Evolutionary conservation across 1,284 basidiomycete species (phyloP).

Genomic region (Cutaneotrichosporon cutaneum): DNA sequence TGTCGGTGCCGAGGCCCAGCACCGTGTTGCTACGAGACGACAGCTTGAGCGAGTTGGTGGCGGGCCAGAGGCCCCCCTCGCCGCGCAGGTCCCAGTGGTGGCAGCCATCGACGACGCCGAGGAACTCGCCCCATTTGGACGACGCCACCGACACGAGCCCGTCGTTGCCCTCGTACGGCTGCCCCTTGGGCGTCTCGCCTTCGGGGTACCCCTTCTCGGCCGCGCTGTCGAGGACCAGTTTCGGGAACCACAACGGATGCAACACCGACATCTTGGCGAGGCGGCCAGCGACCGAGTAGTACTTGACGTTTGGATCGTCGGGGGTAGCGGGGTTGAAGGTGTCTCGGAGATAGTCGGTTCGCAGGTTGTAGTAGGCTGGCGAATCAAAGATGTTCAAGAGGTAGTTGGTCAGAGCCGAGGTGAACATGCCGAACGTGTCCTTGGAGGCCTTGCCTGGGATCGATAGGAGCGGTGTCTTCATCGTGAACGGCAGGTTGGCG

Average conservation of each 20-base stretch:
- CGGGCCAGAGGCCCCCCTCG: constrained; percentile 57
- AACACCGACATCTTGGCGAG: constrained; percentile 68
- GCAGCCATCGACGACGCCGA: constrained; percentile 83
- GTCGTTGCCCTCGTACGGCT: constrained; percentile 81
- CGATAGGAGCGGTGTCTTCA: constrained; percentile 55
- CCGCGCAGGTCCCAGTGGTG: constrained; percentile 98
- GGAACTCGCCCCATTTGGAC: constrained; percentile 88
- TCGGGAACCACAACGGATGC: constrained; percentile 96
- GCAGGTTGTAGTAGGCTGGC: constrained; percentile 94
- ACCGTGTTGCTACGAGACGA: constrained; percentile 29
- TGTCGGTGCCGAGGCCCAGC: constrained; percentile 9
- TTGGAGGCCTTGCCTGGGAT: constrained; percentile 17
- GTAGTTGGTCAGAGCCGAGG: constrained; percentile 66
- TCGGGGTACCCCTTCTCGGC: constrained; percentile 59
- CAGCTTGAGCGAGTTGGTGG: constrained; percentile 30
- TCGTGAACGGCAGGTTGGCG: constrained; percentile 53
- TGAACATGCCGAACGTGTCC: constrained; percentile 36
- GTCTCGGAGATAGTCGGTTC: constrained; percentile 76
- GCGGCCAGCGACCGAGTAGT: constrained; percentile 86
- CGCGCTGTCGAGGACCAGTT: constrained; percentile 78
- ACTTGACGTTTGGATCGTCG: constrained; percentile 78
- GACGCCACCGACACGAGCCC: constrained; percentile 86
- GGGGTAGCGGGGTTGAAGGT: constrained; percentile 92
- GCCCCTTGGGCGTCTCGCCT: constrained; percentile 58
- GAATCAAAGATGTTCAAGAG: constrained; percentile 92